Percentiles rank a stretch among this genome's conserved stretches.
These are phyloP conservation scores for Gaertneriomyces semiglobifer DNA, from an alignment of 192 early-diverging fungal genomes.

Conservation along the genomic window DNA sequence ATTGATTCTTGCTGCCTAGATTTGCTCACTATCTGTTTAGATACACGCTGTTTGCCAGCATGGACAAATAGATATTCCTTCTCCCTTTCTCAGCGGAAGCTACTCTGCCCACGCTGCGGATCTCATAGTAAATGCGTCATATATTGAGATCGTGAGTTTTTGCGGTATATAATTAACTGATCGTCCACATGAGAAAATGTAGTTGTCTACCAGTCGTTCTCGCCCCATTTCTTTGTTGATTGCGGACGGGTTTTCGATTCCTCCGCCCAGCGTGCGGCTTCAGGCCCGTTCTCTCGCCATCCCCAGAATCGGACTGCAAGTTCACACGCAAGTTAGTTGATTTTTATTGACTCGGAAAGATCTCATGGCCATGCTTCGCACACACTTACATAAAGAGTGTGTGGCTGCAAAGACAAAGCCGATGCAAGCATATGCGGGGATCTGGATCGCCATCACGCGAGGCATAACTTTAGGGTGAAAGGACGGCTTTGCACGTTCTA, in stretches of 20 bases:
- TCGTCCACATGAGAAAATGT: too few relatives aligned
- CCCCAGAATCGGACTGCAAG: conserved; percentile 86
- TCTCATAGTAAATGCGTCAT: too few relatives aligned
- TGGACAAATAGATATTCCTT: too few relatives aligned
- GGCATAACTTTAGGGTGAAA: conserved; percentile 46
- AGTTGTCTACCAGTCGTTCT: conserved; percentile 30
- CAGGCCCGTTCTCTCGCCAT: conserved; percentile 78
- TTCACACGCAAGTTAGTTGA: background rate
- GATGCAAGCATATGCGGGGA: conserved; percentile 53
- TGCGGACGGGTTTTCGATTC: conserved; percentile 34
- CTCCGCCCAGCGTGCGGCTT: conserved; percentile 55
- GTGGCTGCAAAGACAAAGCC: conserved; percentile 82
- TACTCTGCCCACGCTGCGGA: too few relatives aligned
- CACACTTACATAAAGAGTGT: conserved; percentile 64
- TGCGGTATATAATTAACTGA: too few relatives aligned
- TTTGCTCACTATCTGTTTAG: too few relatives aligned
- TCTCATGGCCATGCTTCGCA: background rate
- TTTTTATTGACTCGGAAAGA: conserved; percentile 5
- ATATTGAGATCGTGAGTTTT: too few relatives aligned
- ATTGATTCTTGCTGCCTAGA: conserved; percentile 22
- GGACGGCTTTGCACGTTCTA: conserved; percentile 44
- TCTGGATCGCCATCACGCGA: conserved; percentile 44
- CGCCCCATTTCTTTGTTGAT: conserved; percentile 27
- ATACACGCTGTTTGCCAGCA: too few relatives aligned
- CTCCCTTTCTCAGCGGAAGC: too few relatives aligned